Evolutionary conservation across 371 early-diverging fungal genomes (phyloP).

Genomic region (Mucor ambiguus): DNA sequence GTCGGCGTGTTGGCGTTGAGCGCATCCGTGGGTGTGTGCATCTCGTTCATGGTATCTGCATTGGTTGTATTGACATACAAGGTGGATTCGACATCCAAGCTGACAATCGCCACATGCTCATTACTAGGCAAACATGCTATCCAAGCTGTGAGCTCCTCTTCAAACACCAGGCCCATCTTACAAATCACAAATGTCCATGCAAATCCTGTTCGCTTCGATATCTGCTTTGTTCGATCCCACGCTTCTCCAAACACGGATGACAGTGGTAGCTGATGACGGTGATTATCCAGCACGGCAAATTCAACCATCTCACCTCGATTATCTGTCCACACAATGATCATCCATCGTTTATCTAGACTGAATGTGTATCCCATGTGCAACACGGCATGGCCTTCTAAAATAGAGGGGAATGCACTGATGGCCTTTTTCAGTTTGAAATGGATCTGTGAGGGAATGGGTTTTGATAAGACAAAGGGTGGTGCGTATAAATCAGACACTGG

Average conservation of each 20-base stretch:
- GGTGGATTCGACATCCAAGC: conserved; percentile 56
- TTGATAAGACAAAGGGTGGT: conserved; percentile 57
- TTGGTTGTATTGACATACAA: conserved; percentile 23
- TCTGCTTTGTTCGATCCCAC: conserved; percentile 41
- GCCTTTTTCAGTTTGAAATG: conserved; percentile 46
- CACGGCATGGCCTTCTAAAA: conserved; percentile 37
- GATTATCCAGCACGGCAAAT: conserved; percentile 32
- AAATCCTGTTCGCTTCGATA: conserved; percentile 37
- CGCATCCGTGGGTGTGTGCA: neutral
- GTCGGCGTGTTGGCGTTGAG: neutral
- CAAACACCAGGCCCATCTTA: conserved; percentile 49
- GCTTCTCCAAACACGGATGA: conserved; percentile 36
- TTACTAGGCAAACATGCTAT: conserved; percentile 31
- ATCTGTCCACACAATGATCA: conserved; percentile 63
- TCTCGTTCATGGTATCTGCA: neutral
- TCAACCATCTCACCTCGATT: conserved; percentile 61
- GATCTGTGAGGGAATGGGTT: conserved; percentile 41
- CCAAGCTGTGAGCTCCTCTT: conserved; percentile 51
- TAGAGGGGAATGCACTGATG: conserved; percentile 25
- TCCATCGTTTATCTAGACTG: conserved; percentile 60
- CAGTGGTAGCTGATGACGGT: conserved; percentile 5
- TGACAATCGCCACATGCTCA: conserved; percentile 47
- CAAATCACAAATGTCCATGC: conserved; percentile 50
- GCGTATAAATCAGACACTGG: conserved; percentile 44
- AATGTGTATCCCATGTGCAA: conserved; percentile 63